Evolutionary conservation across 495 filamentous ascomycete species (phyloP).

Genomic region (Recurvomyces mirabilis): DNA sequence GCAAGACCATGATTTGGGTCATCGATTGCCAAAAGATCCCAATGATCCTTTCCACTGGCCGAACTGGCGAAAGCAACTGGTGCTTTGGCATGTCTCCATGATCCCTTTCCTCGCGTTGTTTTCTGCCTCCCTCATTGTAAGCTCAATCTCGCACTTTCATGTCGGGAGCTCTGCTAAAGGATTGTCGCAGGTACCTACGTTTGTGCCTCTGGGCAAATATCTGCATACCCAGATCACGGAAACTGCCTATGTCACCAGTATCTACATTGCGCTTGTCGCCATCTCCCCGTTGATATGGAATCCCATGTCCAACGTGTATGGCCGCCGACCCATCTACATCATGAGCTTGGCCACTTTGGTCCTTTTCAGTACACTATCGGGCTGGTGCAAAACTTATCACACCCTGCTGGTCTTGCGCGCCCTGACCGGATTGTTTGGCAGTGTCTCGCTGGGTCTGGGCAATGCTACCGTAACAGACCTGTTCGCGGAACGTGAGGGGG

Average conservation of each 20-base stretch:
- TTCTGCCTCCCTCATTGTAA: slow-evolving; percentile 19
- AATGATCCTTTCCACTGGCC: slow-evolving; percentile 9
- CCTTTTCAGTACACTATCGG: slow-evolving; percentile 1
- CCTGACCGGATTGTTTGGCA: slow-evolving; percentile 7
- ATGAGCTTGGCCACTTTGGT: slow-evolving; percentile 29
- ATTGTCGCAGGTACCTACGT: no score
- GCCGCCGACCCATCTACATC: slow-evolving; percentile 30
- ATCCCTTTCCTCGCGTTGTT: slow-evolving; percentile 16
- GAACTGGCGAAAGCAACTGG: neutral
- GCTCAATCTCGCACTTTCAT: no score
- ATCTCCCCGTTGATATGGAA: no score
- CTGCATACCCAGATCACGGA: no score
- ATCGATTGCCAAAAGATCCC: no score
- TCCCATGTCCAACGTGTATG: slow-evolving; percentile 29
- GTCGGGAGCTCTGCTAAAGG: no score
- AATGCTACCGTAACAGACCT: slow-evolving; percentile 13
- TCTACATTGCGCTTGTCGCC: no score
- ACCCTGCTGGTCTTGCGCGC: slow-evolving; percentile 9
- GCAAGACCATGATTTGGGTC: no score
- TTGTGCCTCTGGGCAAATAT: no score
- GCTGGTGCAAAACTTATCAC: slow-evolving; percentile 4
- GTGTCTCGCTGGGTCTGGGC: slow-evolving; percentile 14
- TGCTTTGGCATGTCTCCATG: slow-evolving; percentile 6
- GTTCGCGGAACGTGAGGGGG: slow-evolving; percentile 2
- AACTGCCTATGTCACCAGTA: no score